Conservation (phyloP, 2,329 filamentous ascomycete genomes). For the Beauveria varroae region DNA sequence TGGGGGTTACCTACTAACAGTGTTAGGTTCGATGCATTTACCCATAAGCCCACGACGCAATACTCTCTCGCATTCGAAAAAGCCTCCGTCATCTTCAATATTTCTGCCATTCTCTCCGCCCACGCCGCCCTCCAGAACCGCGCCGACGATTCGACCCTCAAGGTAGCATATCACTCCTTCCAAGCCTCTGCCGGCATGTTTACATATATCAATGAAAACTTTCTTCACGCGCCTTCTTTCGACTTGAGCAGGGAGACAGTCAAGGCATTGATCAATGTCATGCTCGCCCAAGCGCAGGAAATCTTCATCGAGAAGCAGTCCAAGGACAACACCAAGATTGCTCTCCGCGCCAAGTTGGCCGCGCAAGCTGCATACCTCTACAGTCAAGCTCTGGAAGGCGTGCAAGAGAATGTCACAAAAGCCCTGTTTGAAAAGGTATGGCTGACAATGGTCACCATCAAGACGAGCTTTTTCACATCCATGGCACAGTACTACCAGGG, state of each 20-base stretch:
- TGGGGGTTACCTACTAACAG: neutral
- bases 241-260: constrained; percentile 93
- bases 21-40: constrained; percentile 95
- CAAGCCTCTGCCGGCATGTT: constrained; percentile 99
- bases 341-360: constrained; percentile 83
- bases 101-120: constrained; percentile 91
- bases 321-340: constrained; percentile 85
- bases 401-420: constrained; percentile 86
- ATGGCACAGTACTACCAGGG: constrained; percentile 92
- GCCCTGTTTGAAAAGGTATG: constrained; percentile 93
- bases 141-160: constrained; percentile 84
- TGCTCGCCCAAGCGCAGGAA: constrained; percentile 92
- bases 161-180: constrained; percentile 96
- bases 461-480: constrained; percentile 75
- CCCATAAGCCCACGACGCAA: constrained; percentile 92
- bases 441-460: constrained; percentile 75
- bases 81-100: constrained; percentile 99
- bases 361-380: constrained; percentile 88
- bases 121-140: constrained; percentile 91
- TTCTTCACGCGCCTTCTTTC: constrained; percentile 92
- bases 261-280: constrained; percentile 86
- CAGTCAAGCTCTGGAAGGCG: constrained; percentile 76
- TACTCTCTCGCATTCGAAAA: constrained; percentile 97
- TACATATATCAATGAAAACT: constrained; percentile 99
- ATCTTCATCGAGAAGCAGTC: constrained; percentile 97